Percentiles rank a stretch among this genome's conserved stretches.
These are phyloP conservation scores for Stachybotrys elegans DNA, from an alignment of 2,329 filamentous ascomycete genomes.

Conservation along the genomic window DNA sequence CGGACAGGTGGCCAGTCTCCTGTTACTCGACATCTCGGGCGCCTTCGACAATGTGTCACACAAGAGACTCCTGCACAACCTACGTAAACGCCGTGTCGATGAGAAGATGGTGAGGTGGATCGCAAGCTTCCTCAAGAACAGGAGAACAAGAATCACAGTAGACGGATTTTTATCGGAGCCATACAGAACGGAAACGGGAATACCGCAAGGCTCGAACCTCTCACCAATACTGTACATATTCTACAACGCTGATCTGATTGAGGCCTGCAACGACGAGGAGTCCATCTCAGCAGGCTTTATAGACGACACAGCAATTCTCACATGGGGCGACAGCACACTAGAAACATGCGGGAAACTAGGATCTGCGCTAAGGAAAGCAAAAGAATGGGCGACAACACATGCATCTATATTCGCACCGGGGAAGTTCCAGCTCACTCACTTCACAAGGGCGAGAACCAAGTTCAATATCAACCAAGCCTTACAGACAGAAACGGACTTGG, in stretches of 20 bases:
- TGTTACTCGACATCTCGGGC: conserved; percentile 11
- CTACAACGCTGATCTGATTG: conserved; percentile 1
- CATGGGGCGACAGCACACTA: neutral
- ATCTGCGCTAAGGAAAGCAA: neutral
- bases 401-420: neutral
- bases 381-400: neutral
- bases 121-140: neutral
- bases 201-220: conserved; percentile 3
- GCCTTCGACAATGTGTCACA: conserved; percentile 11
- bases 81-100: conserved; percentile 10
- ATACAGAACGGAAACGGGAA: neutral
- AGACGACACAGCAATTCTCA: neutral
- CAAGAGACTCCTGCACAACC: conserved; percentile 11
- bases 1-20: conserved; percentile 6
- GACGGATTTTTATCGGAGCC: conserved; percentile 2
- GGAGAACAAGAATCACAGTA: neutral
- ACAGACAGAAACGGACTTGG: neutral
- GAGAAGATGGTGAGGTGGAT: conserved; percentile 15
- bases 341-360: neutral
- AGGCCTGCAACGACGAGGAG: neutral
- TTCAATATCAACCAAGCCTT: neutral
- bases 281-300: neutral
- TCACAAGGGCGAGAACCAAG: neutral
- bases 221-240: conserved; percentile 4
- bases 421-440: neutral